Base-by-base conservation (phyloP, 208 protist genomes). In the Leishmania aethiopica region DNA sequence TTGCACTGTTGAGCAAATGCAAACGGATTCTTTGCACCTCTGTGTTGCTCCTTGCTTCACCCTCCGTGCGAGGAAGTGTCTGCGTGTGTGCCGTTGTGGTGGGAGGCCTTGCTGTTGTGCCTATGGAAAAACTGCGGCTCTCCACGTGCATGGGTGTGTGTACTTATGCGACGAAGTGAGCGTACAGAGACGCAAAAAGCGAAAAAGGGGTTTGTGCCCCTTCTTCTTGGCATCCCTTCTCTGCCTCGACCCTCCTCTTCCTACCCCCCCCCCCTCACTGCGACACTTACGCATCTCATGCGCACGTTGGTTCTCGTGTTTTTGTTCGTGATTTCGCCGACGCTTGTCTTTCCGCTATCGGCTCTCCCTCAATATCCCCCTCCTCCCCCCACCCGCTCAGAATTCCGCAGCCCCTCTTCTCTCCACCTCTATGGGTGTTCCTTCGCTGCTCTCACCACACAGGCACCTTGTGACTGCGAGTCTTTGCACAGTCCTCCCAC, bases 361-460 rank as follows among this genome's bases (percentile, higher is more conserved):
- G 25, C 47, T 75, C 32, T 57, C 17, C 70, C 42, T 74, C 70
- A 19, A 45, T 47, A n/a, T 22, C 10, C 70, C 70, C 22, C 45
- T 15, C 71, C 47, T 5, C 25, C n/a, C n/a, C 71, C 3, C 47
- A 35, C 49, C 45, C 28, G 19, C 22, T 40, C 42, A 40, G 25
- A 5, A 22, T 74, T 51, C 62, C 11, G 32, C 11, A 69, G 62
- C 62, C 62, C 60, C 17, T 25, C 15, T 22, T 69, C 4, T 69
- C 32, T 7, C 32, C 62, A 69, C 32, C 62, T 19, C 62, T 40
- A 35, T 67, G 51, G 1, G 51, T 69, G 62, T 2, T 69, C 45
- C 70, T 74, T 51, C 28, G 40, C 45, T 53, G 28, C 70, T 53
- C 45, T 74, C 70, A 55, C 40, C 70, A 55, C 70, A 55, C 45